phyloP scores from a whole-genome alignment of 345 rosid genomes.

The Euphorbia lathyris region DNA sequence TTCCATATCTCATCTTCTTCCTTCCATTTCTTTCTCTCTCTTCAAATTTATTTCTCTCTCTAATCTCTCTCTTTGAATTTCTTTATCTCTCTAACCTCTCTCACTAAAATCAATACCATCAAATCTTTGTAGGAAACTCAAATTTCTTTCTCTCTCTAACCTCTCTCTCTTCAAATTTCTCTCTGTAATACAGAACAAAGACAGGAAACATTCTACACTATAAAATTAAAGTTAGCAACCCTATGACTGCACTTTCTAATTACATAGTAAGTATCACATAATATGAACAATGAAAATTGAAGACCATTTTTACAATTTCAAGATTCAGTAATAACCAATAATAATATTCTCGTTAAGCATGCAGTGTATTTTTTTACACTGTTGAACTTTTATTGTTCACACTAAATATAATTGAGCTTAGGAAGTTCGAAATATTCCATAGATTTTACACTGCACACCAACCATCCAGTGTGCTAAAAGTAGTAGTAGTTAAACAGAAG shows the following conservation, averaged over 20 bases:
- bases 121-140: no score
- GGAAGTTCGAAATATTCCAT: background rate
- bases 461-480: no score
- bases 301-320: background rate
- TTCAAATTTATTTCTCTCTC: no score
- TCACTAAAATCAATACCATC: no score
- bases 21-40: no score
- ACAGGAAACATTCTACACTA: slow-evolving; percentile 4
- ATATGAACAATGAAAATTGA: background rate
- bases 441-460: no score
- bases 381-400: background rate
- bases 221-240: background rate
- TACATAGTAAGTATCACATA: background rate
- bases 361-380: background rate
- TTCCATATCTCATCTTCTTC: background rate
- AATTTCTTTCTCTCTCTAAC: no score
- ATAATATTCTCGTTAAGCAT: background rate
- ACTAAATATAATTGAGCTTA: background rate
- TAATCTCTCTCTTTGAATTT: no score
- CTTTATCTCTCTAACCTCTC: no score
- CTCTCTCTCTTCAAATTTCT: no score
- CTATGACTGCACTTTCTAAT: background rate
- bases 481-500: no score
- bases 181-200: background rate
- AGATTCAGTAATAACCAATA: background rate